Percentiles rank a stretch among this genome's conserved stretches.
phyloP scores from a whole-genome alignment of 148 eudicot species.

The Amaranthus palmeri region DNA sequence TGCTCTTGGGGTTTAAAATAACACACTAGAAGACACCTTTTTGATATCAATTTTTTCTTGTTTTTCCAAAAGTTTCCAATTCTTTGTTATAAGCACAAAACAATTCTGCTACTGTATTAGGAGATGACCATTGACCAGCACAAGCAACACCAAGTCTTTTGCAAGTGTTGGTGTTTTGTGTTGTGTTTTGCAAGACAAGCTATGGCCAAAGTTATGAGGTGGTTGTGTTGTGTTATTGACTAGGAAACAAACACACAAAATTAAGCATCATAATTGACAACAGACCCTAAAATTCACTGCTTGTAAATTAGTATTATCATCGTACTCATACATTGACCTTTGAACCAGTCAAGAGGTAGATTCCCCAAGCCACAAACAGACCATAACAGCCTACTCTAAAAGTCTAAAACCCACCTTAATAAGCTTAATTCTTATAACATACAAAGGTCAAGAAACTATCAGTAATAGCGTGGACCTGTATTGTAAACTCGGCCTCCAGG shows the following conservation, averaged over 20 bases:
- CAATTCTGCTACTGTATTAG: too few species aligned
- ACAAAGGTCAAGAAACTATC: conserved; percentile 11
- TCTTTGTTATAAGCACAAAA: too few species aligned
- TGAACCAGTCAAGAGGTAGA: too few species aligned
- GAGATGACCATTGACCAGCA: not conserved
- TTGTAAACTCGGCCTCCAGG: conserved; percentile 72
- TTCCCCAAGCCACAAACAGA: not conserved
- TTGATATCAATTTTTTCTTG: not conserved
- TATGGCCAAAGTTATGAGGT: not conserved
- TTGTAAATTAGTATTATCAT: not conserved
- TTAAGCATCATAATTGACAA: not conserved
- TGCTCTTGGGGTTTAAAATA: too few species aligned
- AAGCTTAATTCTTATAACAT: not conserved
- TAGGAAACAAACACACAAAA: not conserved
- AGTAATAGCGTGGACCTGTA: conserved; percentile 68
- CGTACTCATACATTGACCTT: not conserved
- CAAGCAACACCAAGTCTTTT: not conserved
- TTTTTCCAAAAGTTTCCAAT: not conserved
- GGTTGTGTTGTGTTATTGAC: not conserved
- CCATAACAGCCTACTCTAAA: not conserved
- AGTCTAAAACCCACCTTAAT: conserved; percentile 1
- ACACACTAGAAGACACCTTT: too few species aligned
- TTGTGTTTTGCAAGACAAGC: not conserved
- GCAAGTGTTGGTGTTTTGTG: not conserved
- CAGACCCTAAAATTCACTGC: not conserved